Evolutionary conservation across 2,329 filamentous ascomycete species (phyloP).

Genomic region (Lecanicillium sp.): DNA sequence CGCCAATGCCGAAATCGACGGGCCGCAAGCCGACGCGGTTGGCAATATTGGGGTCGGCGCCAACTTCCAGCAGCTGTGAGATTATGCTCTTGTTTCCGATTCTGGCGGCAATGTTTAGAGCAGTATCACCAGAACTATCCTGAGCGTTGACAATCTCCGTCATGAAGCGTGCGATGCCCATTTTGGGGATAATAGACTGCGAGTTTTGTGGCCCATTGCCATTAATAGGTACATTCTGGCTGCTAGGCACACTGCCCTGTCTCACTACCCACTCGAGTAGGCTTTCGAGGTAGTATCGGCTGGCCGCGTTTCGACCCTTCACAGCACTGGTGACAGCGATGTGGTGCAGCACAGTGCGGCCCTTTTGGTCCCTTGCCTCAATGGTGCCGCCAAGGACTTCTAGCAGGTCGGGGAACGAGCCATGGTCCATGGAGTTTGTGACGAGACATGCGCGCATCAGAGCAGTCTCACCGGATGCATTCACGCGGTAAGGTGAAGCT

Average conservation of each 20-base stretch:
- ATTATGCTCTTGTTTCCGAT: conserved; percentile 94
- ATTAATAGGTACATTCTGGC: conserved; percentile 31
- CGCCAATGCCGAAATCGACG: conserved; percentile 88
- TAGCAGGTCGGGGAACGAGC: conserved; percentile 81
- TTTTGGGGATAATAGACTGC: conserved; percentile 48
- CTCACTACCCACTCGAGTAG: conserved; percentile 90
- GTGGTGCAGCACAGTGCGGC: conserved; percentile 88
- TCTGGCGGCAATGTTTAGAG: conserved; percentile 84
- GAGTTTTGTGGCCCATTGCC: conserved; percentile 29
- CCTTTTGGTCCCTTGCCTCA: conserved; percentile 81
- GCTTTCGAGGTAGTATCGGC: conserved; percentile 92
- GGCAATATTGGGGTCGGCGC: conserved; percentile 83
- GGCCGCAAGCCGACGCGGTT: conserved; percentile 86
- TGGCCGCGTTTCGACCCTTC: conserved; percentile 83
- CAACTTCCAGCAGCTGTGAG: conserved; percentile 91
- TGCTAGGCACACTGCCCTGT: conserved; percentile 60
- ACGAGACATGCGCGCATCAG: conserved; percentile 88
- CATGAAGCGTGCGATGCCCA: conserved; percentile 89
- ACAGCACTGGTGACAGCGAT: conserved; percentile 95
- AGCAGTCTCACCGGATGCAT: conserved; percentile 83
- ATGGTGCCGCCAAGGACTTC: conserved; percentile 86
- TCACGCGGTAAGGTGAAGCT: conserved; percentile 81
- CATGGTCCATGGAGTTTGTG: conserved; percentile 88
- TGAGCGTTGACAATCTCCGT: conserved; percentile 94
- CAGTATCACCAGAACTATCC: conserved; percentile 90